Evolutionary conservation across 306 rosid species (phyloP).

Genomic region (Vicia sativa): DNA sequence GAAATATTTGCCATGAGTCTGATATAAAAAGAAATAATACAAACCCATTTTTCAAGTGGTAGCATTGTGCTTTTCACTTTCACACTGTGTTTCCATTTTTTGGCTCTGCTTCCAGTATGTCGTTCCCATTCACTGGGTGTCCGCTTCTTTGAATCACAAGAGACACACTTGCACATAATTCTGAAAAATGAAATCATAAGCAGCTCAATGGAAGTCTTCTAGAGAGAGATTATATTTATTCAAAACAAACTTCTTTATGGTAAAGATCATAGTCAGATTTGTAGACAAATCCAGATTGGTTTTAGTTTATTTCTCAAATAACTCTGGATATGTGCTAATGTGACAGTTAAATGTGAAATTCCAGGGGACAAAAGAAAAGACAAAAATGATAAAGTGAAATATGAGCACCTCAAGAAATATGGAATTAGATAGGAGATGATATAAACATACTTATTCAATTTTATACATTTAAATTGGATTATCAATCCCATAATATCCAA

Average conservation of each 20-base stretch:
- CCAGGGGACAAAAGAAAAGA: slow-evolving; percentile 1
- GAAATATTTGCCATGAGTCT: background rate
- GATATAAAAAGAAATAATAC: slow-evolving; percentile 44
- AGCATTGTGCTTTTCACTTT: slow-evolving; percentile 85
- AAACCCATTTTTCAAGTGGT: slow-evolving; percentile 93
- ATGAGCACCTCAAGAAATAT: slow-evolving; percentile 32
- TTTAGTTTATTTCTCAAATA: slow-evolving; percentile 15
- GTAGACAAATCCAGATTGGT: slow-evolving; percentile 29
- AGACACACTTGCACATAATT: slow-evolving; percentile 76
- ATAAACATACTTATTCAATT: slow-evolving; percentile 2
- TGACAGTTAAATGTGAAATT: slow-evolving; percentile 1
- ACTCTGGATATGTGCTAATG: slow-evolving; percentile 6
- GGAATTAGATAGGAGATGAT: background rate
- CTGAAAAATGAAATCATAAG: slow-evolving; percentile 52
- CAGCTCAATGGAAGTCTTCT: slow-evolving; percentile 35
- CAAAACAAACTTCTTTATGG: slow-evolving; percentile 9
- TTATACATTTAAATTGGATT: slow-evolving; percentile 8
- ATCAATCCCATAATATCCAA: slow-evolving; percentile 29
- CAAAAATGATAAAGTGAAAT: slow-evolving; percentile 1
- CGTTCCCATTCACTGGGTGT: slow-evolving; percentile 92
- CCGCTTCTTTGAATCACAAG: slow-evolving; percentile 81
- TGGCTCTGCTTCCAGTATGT: slow-evolving; percentile 95
- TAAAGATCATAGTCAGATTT: slow-evolving; percentile 14
- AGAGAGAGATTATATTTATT: slow-evolving; percentile 14
- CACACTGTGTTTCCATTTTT: slow-evolving; percentile 96